Base-by-base conservation (phyloP, 2,329 filamentous ascomycete genomes). In the Hypoxylon sp. region DNA sequence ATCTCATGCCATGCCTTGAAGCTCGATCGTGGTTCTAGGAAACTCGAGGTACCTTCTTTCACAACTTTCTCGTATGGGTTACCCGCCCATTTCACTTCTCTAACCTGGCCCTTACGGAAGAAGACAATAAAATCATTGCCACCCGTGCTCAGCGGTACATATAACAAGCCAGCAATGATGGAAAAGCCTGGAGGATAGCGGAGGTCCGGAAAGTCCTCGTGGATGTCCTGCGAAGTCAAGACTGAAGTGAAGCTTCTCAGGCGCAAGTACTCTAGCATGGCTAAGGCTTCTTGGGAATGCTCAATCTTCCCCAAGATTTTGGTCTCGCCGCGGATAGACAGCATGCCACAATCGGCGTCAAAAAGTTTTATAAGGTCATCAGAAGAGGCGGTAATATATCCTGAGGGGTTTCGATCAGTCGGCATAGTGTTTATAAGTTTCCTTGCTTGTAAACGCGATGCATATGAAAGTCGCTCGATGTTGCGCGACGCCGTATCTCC, bases 121-220 rank as follows among this genome's bases (percentile, higher is more conserved):
- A 97, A 97, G 0, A 94, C 92, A 46, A 97, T 97, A 73, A 97
- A 97, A 73, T 97, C 94, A 30, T 83, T 84, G 0, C 94, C 94
- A 1, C 88, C 88, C 0, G 87, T 84, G 14, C 92, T 94, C 1
- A 97, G 81, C 0, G 94, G 94, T 0, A 97, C 93, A 59, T 97
- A 90, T 0, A 97, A 81, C 51, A 97, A 79, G 0, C 94, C 94
- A 0, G 93, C 92, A 63, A 97, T 88, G 19, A 90, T 82, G 64
- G 89, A 86, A 74, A 97, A 96, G 0, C 94, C 93, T 0, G 93
- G 93, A 0, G 87, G 82, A 72, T 97, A 97, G 21, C 86, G 85
- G 2, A 97, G 81, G 73, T 97, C 94, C 0, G 92, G 92, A 61
- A 97, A 97, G 71, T 97, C 93, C 38, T 86, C 80, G 23, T 77